These are phyloP conservation scores for Solanum corneliomulleri DNA, from an alignment of 257 asterid species.

Conservation along the genomic window DNA sequence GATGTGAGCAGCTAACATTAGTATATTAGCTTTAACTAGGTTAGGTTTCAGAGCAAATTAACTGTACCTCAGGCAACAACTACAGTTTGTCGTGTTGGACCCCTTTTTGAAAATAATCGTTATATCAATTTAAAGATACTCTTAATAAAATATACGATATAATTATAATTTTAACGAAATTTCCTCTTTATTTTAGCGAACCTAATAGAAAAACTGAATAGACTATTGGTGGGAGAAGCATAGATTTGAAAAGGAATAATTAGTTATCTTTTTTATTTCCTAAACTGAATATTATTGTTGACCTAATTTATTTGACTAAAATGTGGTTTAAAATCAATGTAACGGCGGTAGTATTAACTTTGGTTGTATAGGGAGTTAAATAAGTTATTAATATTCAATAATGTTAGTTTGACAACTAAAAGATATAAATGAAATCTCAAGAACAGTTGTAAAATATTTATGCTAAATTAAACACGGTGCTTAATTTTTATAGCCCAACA, in stretches of 20 bases:
- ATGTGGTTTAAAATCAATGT: background rate
- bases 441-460: background rate
- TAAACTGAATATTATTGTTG: background rate
- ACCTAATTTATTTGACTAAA: background rate
- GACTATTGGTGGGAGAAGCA: background rate
- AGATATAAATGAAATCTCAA: background rate
- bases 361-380: background rate
- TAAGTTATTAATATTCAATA: background rate
- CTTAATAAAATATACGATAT: background rate
- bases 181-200: background rate
- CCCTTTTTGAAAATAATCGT: background rate
- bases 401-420: background rate
- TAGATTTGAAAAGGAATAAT: background rate
- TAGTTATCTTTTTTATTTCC: background rate
- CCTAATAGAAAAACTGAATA: background rate
- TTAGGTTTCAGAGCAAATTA: background rate
- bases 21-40: background rate
- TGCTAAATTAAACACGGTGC: background rate
- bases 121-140: background rate
- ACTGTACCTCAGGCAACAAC: background rate
- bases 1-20: background rate
- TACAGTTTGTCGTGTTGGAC: background rate
- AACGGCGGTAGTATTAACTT: background rate
- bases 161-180: background rate
- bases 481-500: background rate